Evolutionary conservation across 352 stramenopile species (phyloP).

Genomic region (Globisporangium rhizosaccharum): DNA sequence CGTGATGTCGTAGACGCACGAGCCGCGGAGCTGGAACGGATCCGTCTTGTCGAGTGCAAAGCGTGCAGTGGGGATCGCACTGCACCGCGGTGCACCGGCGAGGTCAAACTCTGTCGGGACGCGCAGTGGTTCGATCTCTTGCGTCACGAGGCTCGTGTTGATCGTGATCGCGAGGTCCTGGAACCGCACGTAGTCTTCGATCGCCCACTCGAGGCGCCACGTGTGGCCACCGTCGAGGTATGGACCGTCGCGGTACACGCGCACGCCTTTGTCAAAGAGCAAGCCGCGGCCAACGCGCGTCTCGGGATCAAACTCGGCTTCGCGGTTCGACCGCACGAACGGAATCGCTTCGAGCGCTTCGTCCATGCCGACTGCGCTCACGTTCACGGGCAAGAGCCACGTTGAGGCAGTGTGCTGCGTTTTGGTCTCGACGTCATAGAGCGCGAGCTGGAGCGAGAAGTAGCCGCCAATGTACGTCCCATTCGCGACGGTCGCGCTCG

Average conservation of each 20-base stretch:
- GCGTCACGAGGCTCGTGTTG: slow-evolving; percentile 47
- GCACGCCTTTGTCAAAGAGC: slow-evolving; percentile 70
- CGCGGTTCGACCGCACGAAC: slow-evolving; percentile 65
- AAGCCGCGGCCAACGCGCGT: slow-evolving; percentile 43
- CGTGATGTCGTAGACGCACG: slow-evolving; percentile 61
- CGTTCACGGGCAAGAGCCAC: slow-evolving; percentile 68
- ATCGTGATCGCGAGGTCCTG: slow-evolving; percentile 60
- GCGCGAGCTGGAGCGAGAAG: slow-evolving; percentile 51
- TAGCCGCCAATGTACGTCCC: slow-evolving; percentile 65
- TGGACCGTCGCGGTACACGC: slow-evolving; percentile 57
- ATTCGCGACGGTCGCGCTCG: slow-evolving; percentile 45
- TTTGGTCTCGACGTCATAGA: slow-evolving; percentile 41
- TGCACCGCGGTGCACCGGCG: slow-evolving; percentile 36
- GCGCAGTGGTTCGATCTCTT: slow-evolving; percentile 51
- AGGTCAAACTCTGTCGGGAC: slow-evolving; percentile 52
- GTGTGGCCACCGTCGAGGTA: slow-evolving; percentile 66
- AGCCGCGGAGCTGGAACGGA: slow-evolving; percentile 40
- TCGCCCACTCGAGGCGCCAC: slow-evolving; percentile 66
- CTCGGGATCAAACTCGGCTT: slow-evolving; percentile 53
- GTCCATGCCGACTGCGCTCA: slow-evolving; percentile 64
- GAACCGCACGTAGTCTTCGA: slow-evolving; percentile 71
- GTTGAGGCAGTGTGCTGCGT: slow-evolving; percentile 34
- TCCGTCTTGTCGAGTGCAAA: slow-evolving; percentile 47
- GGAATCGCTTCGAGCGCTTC: slow-evolving; percentile 60
- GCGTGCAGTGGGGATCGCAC: slow-evolving; percentile 35